These are phyloP conservation scores for Trichoderma sp. DNA, from an alignment of 2,329 filamentous ascomycete species.

Conservation along the genomic window DNA sequence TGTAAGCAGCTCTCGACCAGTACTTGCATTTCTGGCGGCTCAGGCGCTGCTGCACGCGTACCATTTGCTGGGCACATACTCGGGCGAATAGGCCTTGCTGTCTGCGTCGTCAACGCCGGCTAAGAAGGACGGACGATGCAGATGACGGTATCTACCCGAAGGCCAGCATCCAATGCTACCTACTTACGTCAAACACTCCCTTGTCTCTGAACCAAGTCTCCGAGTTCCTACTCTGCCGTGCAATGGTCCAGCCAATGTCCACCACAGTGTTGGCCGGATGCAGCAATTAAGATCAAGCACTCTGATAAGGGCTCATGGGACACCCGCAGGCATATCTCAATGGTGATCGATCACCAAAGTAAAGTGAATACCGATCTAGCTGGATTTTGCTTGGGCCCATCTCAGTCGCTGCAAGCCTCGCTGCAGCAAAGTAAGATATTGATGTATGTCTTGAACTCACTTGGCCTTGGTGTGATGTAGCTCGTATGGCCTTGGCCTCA, in stretches of 20 bases:
- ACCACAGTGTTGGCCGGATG: conserved; percentile 19
- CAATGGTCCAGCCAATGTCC: conserved; percentile 18
- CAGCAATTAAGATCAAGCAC: conserved; percentile 23
- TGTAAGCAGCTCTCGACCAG: background rate
- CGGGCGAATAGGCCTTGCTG: conserved; percentile 19
- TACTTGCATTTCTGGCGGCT: background rate
- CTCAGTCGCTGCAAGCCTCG: conserved; percentile 24
- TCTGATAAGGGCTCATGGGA: conserved; percentile 17
- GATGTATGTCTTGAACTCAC: conserved; percentile 18
- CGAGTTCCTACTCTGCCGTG: conserved; percentile 16
- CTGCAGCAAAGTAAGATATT: background rate
- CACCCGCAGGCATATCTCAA: conserved; percentile 26
- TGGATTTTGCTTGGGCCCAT: conserved; percentile 17
- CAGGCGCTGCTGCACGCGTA: background rate
- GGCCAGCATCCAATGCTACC: background rate
- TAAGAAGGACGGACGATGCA: conserved; percentile 1
- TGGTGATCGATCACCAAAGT: conserved; percentile 23
- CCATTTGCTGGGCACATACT: conserved; percentile 16
- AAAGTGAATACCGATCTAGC: conserved; percentile 22
- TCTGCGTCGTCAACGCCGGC: conserved; percentile 7
- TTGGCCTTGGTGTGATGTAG: conserved; percentile 6
- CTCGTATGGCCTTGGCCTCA: background rate
- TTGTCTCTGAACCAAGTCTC: conserved; percentile 2
- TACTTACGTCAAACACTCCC: conserved; percentile 11
- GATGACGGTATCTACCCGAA: conserved; percentile 22